Conservation (phyloP, 495 filamentous ascomycete genomes). For the Penicillium daleae region DNA sequence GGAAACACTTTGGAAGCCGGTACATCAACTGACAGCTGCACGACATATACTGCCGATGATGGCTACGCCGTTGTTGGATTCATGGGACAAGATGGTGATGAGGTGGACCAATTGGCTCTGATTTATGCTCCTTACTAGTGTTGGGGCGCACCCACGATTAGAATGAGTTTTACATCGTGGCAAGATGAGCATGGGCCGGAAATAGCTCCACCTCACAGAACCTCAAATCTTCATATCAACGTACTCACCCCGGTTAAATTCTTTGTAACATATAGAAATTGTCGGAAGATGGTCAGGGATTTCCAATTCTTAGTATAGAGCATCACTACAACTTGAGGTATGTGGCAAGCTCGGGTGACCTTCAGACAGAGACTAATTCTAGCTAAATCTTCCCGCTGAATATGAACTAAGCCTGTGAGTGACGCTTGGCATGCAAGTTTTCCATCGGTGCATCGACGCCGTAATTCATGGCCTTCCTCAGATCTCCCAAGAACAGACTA, state of each 20-base stretch:
- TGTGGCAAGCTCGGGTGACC: background rate
- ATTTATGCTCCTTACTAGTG: conserved; percentile 40
- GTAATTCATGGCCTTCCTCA: conserved; percentile 17
- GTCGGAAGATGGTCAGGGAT: background rate
- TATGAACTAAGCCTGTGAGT: background rate
- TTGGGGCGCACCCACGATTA: background rate
- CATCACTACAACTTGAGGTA: background rate
- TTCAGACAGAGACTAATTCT: no score
- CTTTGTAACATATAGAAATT: background rate
- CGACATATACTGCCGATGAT: conserved; percentile 49
- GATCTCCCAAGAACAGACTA: conserved; percentile 15
- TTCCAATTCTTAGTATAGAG: background rate
- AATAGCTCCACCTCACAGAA: background rate
- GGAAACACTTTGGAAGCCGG: conserved; percentile 55
- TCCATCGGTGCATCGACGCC: conserved; percentile 17
- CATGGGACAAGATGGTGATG: conserved; percentile 58
- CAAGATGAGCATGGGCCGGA: background rate
- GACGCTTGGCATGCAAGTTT: conserved; percentile 9
- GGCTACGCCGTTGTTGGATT: conserved; percentile 63
- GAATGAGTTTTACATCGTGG: background rate
- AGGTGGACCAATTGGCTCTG: conserved; percentile 63
- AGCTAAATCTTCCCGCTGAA: no score
- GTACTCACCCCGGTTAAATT: no score
- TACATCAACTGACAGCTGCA: conserved; percentile 52
- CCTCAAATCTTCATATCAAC: no score